A percentile compares a stretch with the other conserved stretches of the same genome.
These are phyloP conservation scores for Aspergillus tanneri DNA, from an alignment of 2,329 filamentous ascomycete species.

Conservation along the genomic window DNA sequence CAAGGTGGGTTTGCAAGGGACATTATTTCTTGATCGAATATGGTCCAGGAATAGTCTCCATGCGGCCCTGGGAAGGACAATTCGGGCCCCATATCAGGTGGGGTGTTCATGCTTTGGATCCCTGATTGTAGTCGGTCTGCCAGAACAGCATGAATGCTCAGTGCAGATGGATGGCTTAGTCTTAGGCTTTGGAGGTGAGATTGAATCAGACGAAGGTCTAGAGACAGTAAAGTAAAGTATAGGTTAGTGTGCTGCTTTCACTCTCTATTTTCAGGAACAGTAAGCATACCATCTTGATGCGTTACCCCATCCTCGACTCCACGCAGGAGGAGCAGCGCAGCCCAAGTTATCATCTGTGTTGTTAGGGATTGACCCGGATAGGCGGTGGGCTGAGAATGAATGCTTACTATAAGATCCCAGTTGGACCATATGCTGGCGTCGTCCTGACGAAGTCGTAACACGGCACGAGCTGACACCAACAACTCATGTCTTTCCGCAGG, in stretches of 20 bases:
- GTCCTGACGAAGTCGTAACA: conserved; percentile 28
- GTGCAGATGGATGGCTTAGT: conserved; percentile 20
- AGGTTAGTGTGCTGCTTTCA: not conserved
- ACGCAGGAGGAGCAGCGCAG: conserved; percentile 27
- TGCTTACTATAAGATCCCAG: conserved; percentile 31
- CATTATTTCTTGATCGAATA: conserved; percentile 34
- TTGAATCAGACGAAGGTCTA: conserved; percentile 29
- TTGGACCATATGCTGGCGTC: conserved; percentile 35
- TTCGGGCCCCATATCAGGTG: conserved; percentile 23
- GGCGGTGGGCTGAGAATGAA: not conserved
- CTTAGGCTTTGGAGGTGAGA: conserved; percentile 27
- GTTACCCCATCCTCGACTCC: conserved; percentile 31
- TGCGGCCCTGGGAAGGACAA: conserved; percentile 20
- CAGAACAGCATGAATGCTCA: conserved; percentile 28
- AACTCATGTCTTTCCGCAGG: conserved; percentile 28
- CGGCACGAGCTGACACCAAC: conserved; percentile 31
- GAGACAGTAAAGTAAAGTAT: not conserved
- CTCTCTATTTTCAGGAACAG: no score
- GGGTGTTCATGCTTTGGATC: conserved; percentile 31
- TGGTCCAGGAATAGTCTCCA: conserved; percentile 31
- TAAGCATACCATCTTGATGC: conserved; percentile 30
- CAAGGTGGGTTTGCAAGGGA: conserved; percentile 30
- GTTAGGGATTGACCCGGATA: not conserved
- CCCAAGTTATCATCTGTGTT: conserved; percentile 32
- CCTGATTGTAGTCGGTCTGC: conserved; percentile 27